These are phyloP conservation scores for Suillus tomentosus DNA, from an alignment of 768 basidiomycete genomes.

Conservation along the genomic window DNA sequence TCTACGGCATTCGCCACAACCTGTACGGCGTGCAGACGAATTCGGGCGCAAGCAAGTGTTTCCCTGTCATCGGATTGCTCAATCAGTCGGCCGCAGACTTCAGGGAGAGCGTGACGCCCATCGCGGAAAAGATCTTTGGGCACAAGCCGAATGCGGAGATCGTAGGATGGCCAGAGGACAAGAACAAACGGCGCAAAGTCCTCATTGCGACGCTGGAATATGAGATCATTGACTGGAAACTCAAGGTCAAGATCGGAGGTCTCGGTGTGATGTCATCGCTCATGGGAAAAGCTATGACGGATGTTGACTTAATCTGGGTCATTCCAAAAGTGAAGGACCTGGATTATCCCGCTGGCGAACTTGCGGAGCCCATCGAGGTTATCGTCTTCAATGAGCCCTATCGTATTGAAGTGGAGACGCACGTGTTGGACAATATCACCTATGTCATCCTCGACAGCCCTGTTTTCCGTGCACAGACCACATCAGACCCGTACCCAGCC, in stretches of 20 bases:
- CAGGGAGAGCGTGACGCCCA: slow-evolving; percentile 55
- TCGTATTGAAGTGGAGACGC: slow-evolving; percentile 93
- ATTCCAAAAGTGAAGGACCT: slow-evolving; percentile 95
- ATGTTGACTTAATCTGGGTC: slow-evolving; percentile 93
- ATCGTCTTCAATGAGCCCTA: slow-evolving; percentile 96
- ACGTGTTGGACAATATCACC: slow-evolving; percentile 92
- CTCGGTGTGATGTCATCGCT: slow-evolving; percentile 98
- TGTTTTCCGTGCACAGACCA: slow-evolving; percentile 95
- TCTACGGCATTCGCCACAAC: slow-evolving; percentile 80
- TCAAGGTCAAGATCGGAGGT: slow-evolving; percentile 98
- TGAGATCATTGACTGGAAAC: slow-evolving; percentile 96
- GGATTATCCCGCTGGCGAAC: slow-evolving; percentile 90
- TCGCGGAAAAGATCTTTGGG: slow-evolving; percentile 71
- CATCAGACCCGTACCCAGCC: slow-evolving; percentile 92
- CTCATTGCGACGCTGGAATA: slow-evolving; percentile 93
- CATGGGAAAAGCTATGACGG: slow-evolving; percentile 97
- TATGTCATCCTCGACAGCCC: slow-evolving; percentile 93
- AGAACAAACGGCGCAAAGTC: slow-evolving; percentile 87
- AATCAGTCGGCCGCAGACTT: slow-evolving; percentile 54
- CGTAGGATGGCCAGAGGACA: slow-evolving; percentile 97
- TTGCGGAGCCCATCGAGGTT: slow-evolving; percentile 92
- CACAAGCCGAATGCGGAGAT: slow-evolving; percentile 66
- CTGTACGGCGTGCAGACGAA: slow-evolving; percentile 80
- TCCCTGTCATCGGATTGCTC: slow-evolving; percentile 78
- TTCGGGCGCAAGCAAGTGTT: slow-evolving; percentile 73